Base-by-base conservation (phyloP, 495 filamentous ascomycete genomes). In the Penicillium pancosmium region DNA sequence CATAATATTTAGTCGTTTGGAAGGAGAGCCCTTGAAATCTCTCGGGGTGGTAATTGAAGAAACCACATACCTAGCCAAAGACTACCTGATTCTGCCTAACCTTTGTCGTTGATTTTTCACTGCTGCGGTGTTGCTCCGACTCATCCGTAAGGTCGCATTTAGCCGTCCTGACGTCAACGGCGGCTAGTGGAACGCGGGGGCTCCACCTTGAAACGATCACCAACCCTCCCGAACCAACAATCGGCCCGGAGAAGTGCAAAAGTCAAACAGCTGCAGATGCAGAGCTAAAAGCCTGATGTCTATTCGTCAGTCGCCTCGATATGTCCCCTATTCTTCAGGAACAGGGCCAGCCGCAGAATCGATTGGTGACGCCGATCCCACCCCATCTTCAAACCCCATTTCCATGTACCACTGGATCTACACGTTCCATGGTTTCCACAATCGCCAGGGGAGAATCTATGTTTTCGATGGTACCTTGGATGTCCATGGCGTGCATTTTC, bases 121-220 rank as follows among this genome's bases (percentile, higher is more conserved):
- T 43, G 13, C 50, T 25, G 55, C 43, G 13, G 50, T 35, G 33
- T 57, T 23, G 23, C 54, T 43, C 48, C 44, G 44, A 51, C 48
- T 23, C 52, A 27, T 52, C 48, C 27, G 48, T 52, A 51, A 50
- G 34, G 60, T 60, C 38, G 47, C 56, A 54, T 59, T 55, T 71
- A 67, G 72, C 72, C 64, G 70, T 65, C 23, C 68, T 73, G 70
- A 74, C 72, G 68, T 73, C 70, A 68, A 71, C 68, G 67, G 67
- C 68, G 70, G 60, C 64, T 72, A 54, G 57, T 69, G 68, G 65
- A 68, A 68, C 60, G 54, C 36, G 50, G 11, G 50, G 40, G 36
- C 38, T 33, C 9, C 41, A 35, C 46, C n/a, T 52, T 70, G 65
- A 68, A 68, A 69, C 64, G 55, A 54, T 35, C 44, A 61, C 58